Evolutionary conservation across 306 rosid species (phyloP), one percentile per base, ranked within the genome.

Genomic region (Casuarina equisetifolia): DNA sequence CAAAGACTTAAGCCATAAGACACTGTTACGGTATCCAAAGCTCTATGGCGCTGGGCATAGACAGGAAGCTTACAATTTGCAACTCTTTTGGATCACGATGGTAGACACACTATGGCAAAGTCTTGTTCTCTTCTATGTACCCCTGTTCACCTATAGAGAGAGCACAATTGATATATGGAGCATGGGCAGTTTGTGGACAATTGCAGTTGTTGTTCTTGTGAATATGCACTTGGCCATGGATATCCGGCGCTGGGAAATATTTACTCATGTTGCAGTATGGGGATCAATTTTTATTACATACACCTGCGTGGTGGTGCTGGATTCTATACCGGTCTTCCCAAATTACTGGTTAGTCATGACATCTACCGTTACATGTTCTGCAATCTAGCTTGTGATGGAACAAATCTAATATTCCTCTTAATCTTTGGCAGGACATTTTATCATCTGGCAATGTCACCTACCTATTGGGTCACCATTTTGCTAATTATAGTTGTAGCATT

Each of bases 101-200:
- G 79, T 90, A 42, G 99, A 96, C 90, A 96, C 98, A 35, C 78
- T 96, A 55, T 96, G 99, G 99, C 99, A 96, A 91, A 96, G 99
- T 85, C 94, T 96, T 73, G 97, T 88, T 83, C 92, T 90, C 76
- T 92, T 91, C 83, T 96, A 88, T 78, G 51, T 84, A 36, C 99
- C 99, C 19, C 49, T 91, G 76, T 90, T 88, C 84, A 87, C 91
- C 57, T 96, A 91, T 76, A 87, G 84, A 89, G 96, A 89, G 80
- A 90, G 98, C 82, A 57, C 97, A 46, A 89, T 96, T 19, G 99
- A 96, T 81, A 85, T 91, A 74, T 96, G 97, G 96, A 91, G 99
- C 86, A 87, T 96, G 84, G 99, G 99, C 66, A 91, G 97, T 78
- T 81, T 96, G 85, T 96, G 99, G 99, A 96, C 99, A 48, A 88